Evolutionary conservation across 148 eudicot species (phyloP).

Genomic region (Pharnaceum exiguum): DNA sequence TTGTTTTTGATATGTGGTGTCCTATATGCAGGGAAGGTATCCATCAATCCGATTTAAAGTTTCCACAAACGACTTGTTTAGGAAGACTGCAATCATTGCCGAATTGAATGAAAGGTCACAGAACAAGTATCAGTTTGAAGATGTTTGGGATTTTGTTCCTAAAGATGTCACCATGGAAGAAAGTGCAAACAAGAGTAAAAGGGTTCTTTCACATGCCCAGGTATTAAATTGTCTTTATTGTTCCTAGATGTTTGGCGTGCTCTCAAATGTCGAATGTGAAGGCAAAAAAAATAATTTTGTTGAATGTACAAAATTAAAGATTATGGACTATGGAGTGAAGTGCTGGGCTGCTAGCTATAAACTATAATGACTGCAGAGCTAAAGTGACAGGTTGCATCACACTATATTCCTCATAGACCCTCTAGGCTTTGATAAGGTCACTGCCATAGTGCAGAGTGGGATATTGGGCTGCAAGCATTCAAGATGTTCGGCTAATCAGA

Average conservation of each 20-base stretch:
- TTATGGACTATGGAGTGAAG: too few relatives aligned
- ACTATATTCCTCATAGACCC: too few relatives aligned
- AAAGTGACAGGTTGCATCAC: too few relatives aligned
- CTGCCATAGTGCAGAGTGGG: too few relatives aligned
- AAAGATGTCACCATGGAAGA: constrained; percentile 50
- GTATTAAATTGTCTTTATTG: constrained; percentile 25
- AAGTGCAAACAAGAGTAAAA: constrained; percentile 27
- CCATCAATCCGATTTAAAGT: constrained; percentile 67
- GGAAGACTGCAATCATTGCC: constrained; percentile 63
- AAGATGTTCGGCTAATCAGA: too few relatives aligned
- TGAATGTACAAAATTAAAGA: too few relatives aligned
- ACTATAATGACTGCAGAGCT: too few relatives aligned
- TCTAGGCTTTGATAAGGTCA: too few relatives aligned
- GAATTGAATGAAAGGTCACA: constrained; percentile 42
- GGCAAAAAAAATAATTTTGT: too few relatives aligned
- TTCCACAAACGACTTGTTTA: constrained; percentile 57
- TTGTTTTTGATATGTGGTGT: neutral
- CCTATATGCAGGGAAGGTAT: constrained; percentile 51
- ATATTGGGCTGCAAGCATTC: too few relatives aligned
- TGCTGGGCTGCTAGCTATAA: too few relatives aligned
- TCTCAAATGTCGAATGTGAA: neutral
- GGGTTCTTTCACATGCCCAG: constrained; percentile 66
- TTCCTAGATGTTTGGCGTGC: neutral
- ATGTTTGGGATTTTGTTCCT: constrained; percentile 78
- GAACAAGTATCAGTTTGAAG: constrained; percentile 31